Base-by-base conservation (phyloP, 179 eudicot species). In the Heliamphora pulchella region DNA sequence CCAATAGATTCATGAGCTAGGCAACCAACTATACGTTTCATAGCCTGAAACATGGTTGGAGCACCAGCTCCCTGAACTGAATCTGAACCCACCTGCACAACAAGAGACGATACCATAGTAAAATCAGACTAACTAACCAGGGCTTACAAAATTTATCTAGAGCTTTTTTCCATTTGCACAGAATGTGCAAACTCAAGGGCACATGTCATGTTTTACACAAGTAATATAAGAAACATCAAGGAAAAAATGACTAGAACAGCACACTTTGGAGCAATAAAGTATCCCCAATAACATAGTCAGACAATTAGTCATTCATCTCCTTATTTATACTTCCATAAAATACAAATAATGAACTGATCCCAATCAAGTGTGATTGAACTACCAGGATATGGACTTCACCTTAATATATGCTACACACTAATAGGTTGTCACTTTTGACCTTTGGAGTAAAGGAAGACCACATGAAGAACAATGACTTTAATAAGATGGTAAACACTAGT, bases 11-110 rank as follows among this genome's bases (percentile, higher is more conserved):
- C 86, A 78, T 80, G 83, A 85, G 89, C 86, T 81, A 95, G 83
- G 90, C 92, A 90, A 82, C 88, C 86, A 87, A 81, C 86, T 78
- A 95, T 90, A 62, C 98, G 90, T 83, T 88, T 91, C 93, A 95
- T 94, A 75, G 96, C 94, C 86, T 93, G 94, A 85, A 95, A 95
- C 86, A 95, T 90, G 84, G 98, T 95, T 80, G 98, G 98, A 69
- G 98, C 98, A 87, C 98, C 98, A 71, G 98, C 98, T 84, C 98
- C 98, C 79, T 95, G 98, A 83, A 85, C 86, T 83, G 98, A 95
- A 81, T 87, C 83, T 81, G 98, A 95, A 62, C 98, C 98, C 57
- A 95, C 98, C 98, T 95, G 86, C 64, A 86, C 50, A 59, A 67
- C 18, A 77, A 58, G 51, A 70, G 41, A 22, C 50, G 59, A 43